These are phyloP conservation scores for Tylopilus felleus DNA, from an alignment of 768 basidiomycete species.

Conservation along the genomic window DNA sequence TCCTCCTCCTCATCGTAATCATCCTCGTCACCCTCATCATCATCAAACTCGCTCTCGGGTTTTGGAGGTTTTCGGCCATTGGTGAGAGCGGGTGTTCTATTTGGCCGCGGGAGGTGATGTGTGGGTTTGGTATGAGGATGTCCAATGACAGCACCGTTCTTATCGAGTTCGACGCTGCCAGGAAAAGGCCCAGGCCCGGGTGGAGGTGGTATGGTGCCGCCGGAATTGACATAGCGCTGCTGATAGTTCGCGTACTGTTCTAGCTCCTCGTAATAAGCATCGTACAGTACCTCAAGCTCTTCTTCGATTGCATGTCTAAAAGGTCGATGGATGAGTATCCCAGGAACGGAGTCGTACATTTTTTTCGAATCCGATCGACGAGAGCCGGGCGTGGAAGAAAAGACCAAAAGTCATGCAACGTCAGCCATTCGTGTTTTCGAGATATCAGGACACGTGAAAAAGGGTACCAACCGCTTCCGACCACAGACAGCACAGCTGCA, in stretches of 20 bases:
- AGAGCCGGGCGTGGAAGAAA: conserved; percentile 12
- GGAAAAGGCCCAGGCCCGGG: conserved; percentile 98
- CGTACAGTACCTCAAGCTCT: conserved; percentile 99
- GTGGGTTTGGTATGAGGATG: conserved; percentile 30
- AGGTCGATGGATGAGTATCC: conserved; percentile 14
- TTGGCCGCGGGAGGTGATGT: conserved; percentile 41
- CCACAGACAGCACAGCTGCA: conserved; percentile 97
- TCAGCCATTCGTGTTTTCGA: conserved; percentile 19
- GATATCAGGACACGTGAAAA: conserved; percentile 25
- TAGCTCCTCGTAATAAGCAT: conserved; percentile 99
- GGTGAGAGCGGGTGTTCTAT: conserved; percentile 32
- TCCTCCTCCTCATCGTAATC: conserved; percentile 54
- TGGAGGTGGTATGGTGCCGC: conserved; percentile 86
- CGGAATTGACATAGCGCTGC: conserved; percentile 90
- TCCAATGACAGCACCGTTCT: conserved; percentile 70
- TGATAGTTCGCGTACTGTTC: conserved; percentile 98
- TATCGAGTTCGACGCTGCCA: conserved; percentile 94
- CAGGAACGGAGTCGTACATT: conserved; percentile 1
- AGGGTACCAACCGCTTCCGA: conserved; percentile 79
- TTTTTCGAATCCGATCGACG: conserved; percentile 23
- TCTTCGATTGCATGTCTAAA: conserved; percentile 94
- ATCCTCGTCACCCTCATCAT: conserved; percentile 57
- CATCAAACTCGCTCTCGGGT: conserved; percentile 63
- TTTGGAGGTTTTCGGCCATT: conserved; percentile 44
- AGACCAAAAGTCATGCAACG: conserved; percentile 22